Evolutionary conservation across 192 early-diverging fungal genomes (phyloP), one percentile per base, ranked within the genome.

Genomic region (Gryganskiella cystojenkinii): DNA sequence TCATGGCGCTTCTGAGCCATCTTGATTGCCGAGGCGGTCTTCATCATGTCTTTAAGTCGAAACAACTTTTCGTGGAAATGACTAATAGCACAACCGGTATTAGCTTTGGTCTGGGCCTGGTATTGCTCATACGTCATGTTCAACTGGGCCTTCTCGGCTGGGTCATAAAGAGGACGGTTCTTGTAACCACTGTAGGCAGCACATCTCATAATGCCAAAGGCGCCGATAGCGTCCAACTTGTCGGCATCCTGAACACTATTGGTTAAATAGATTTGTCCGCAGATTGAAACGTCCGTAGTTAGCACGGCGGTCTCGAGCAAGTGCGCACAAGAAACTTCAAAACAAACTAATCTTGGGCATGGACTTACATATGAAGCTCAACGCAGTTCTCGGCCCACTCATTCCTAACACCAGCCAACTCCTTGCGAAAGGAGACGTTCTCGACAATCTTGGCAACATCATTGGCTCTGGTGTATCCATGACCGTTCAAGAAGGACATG

Each of bases 51-150:
- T 46, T 82, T 82, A 17, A 92, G 79, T 34, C 81, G 74, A 34
- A 91, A 83, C 17, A 92, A 81, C 80, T 92, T 92, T 30, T 92
- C 91, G 52, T 90, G 83, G 49, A 92, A 92, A 57, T 92, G 91
- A 11, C 85, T 80, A 52, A 92, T 83, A 0, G 89, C 88, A 1
- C 84, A 83, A 17, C 88, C 89, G 9, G 71, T 78, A 13, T 71
- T 81, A 57, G 78, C 72, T 43, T 67, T 70, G 20, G 82, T 84
- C 56, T 87, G 80, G 3, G 70, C 69, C 42, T 85, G 78, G 56
- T 92, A 92, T 27, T 86, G 82, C 24, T 86, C 89, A 27, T 90
- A 86, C 0, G 89, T 86, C 68, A 89, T 90, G 42, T 85, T 78
- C 46, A 80, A 61, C 1, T 84, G 74, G 2, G 74, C 68, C 61